Conservation (phyloP, 495 filamentous ascomycete genomes). For the Penicillium salamii region DNA sequence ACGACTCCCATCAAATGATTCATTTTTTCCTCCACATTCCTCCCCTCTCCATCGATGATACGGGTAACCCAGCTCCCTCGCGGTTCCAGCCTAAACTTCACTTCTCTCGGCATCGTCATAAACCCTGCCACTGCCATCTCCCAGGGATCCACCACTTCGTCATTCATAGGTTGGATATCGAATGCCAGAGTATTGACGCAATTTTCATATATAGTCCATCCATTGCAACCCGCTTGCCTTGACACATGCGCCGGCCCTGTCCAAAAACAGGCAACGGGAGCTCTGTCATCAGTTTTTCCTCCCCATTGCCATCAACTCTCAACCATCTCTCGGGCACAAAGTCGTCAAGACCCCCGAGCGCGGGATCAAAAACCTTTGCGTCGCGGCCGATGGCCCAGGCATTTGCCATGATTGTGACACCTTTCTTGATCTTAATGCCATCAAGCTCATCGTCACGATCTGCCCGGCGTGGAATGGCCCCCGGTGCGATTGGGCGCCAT, state of each 20-base stretch:
- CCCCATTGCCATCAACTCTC: slow-evolving; percentile 1
- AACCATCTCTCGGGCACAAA: slow-evolving; percentile 31
- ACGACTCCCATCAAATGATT: slow-evolving; percentile 5
- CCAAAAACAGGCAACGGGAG: slow-evolving; percentile 31
- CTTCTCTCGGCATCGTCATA: slow-evolving; percentile 24
- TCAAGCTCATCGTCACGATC: slow-evolving; percentile 49
- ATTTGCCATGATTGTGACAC: slow-evolving; percentile 51
- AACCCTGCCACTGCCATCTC: slow-evolving; percentile 29
- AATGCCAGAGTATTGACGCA: slow-evolving; percentile 29
- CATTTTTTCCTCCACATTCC: slow-evolving; percentile 11
- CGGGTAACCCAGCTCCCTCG: slow-evolving; percentile 20
- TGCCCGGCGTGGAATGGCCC: slow-evolving; percentile 47
- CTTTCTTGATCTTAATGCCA: slow-evolving; percentile 50
- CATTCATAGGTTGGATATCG: slow-evolving; percentile 21
- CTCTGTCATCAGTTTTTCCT: slow-evolving; percentile 16
- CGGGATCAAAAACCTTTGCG: slow-evolving; percentile 19
- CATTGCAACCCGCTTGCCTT: slow-evolving; percentile 27
- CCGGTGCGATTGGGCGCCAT: slow-evolving; percentile 33
- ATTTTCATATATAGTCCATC: slow-evolving; percentile 29
- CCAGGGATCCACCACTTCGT: slow-evolving; percentile 27
- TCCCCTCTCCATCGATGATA: slow-evolving; percentile 15
- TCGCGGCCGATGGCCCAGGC: slow-evolving; percentile 45
- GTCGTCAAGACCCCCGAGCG: slow-evolving; percentile 14
- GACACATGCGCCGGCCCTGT: slow-evolving; percentile 29
- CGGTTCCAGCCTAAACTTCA: slow-evolving; percentile 19